Percentiles rank a stretch among this genome's conserved stretches.
These are phyloP conservation scores for Solidago caesia DNA, from an alignment of 129 eudicot species.

Conservation along the genomic window DNA sequence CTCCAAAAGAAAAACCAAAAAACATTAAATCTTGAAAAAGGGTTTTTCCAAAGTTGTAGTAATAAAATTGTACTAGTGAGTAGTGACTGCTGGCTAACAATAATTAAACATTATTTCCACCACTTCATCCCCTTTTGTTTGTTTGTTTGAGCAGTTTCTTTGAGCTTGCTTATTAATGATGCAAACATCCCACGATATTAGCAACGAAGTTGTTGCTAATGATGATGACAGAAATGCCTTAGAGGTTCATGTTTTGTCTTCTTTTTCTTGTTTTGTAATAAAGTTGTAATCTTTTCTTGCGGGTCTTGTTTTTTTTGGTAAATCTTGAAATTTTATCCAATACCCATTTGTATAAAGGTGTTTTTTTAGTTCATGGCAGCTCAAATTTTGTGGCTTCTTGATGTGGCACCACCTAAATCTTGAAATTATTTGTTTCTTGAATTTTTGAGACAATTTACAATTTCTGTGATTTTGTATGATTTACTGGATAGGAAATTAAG, in stretches of 20 bases:
- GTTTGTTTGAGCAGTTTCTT: background rate
- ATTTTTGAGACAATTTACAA: background rate
- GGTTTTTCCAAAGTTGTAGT: background rate
- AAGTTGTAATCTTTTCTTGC: background rate
- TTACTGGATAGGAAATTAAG: background rate
- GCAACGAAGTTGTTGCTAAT: conserved; percentile 16
- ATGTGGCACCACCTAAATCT: background rate
- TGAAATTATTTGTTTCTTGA: background rate
- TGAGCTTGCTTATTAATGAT: conserved; percentile 17
- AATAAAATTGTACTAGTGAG: background rate
- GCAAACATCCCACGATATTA: conserved; percentile 34
- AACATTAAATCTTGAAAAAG: background rate
- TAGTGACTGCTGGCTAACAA: background rate
- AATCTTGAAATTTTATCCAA: conserved; percentile 9
- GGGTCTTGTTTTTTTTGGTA: conserved; percentile 30
- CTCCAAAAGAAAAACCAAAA: background rate
- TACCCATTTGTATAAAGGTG: conserved; percentile 16
- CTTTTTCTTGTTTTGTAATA: conserved; percentile 6
- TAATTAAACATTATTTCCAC: conserved; percentile 13
- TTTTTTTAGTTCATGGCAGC: conserved; percentile 1
- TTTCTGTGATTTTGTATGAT: no score
- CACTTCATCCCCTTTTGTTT: background rate
- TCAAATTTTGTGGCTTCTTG: conserved; percentile 18
- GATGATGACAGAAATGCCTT: conserved; percentile 26
- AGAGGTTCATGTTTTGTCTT: conserved; percentile 31